A percentile compares a stretch with the other conserved stretches of the same genome.
phyloP scores from a whole-genome alignment of 805 yeast species.

The Candida ovalis region DNA sequence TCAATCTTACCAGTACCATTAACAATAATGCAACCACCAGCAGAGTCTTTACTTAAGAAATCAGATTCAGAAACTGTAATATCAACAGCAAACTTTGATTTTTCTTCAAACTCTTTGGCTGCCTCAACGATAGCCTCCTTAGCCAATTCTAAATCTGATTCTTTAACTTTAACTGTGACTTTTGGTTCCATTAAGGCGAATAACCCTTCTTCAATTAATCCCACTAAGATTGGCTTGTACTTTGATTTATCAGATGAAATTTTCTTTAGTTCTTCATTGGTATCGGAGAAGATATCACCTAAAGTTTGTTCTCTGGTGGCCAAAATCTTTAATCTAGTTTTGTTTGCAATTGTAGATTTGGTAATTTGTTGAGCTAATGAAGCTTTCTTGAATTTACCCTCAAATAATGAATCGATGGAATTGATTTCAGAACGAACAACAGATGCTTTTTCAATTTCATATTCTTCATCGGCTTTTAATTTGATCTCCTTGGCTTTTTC shows the following conservation, averaged over 20 bases:
- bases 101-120: conserved; percentile 56
- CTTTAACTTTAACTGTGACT: conserved; percentile 62
- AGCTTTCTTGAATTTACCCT: conserved; percentile 84
- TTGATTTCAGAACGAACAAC: conserved; percentile 91
- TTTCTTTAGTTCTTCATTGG: conserved; percentile 58
- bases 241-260: conserved; percentile 50
- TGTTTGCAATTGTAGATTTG: conserved; percentile 92
- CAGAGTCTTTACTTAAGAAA: conserved; percentile 56
- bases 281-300: conserved; percentile 66
- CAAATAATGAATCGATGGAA: conserved; percentile 77
- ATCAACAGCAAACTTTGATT: conserved; percentile 54
- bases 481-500: conserved; percentile 96
- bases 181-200: conserved; percentile 69
- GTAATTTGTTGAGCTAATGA: conserved; percentile 91
- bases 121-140: conserved; percentile 62
- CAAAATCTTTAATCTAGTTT: conserved; percentile 87
- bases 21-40: conserved; percentile 82
- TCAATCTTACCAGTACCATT: conserved; percentile 79
- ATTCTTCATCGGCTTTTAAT: conserved; percentile 97
- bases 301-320: conserved; percentile 81
- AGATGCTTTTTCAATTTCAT: conserved; percentile 94
- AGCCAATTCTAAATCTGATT: conserved; percentile 58
- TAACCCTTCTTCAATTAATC: conserved; percentile 76
- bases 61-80: conserved; percentile 53
- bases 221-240: conserved; percentile 68